Evolutionary conservation across 345 rosid genomes (phyloP).

Genomic region (Raphanus raphanistrum): DNA sequence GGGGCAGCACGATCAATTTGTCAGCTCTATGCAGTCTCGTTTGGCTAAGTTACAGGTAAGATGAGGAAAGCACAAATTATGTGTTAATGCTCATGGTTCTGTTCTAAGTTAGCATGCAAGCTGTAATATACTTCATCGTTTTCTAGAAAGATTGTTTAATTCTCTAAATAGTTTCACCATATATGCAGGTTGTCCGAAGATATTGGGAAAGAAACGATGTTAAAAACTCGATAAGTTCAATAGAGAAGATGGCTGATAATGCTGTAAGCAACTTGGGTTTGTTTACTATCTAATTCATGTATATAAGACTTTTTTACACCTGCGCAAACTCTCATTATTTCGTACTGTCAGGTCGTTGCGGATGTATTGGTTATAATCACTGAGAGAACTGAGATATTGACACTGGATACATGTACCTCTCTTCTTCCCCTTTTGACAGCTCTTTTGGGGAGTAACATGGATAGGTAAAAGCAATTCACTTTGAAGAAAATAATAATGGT

Average conservation of each 20-base stretch:
- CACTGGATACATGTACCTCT: constrained; percentile 77
- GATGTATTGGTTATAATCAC: constrained; percentile 67
- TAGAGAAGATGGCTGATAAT: constrained; percentile 96
- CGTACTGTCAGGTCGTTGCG: constrained; percentile 67
- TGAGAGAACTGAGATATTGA: constrained; percentile 68
- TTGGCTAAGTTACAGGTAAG: constrained; percentile 89
- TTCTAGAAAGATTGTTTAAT: neutral
- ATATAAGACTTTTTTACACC: neutral
- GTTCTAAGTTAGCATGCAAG: constrained; percentile 13
- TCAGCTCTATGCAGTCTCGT: constrained; percentile 92
- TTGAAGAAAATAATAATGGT: neutral
- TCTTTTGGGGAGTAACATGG: constrained; percentile 79
- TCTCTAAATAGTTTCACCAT: constrained; percentile 29
- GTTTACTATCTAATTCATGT: neutral
- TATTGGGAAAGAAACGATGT: constrained; percentile 88
- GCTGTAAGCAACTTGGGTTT: constrained; percentile 54
- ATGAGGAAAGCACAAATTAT: constrained; percentile 26
- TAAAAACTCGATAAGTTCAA: constrained; percentile 69
- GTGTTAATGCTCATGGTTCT: constrained; percentile 13
- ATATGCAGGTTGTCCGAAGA: constrained; percentile 71
- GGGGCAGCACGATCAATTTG: constrained; percentile 79
- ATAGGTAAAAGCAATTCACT: constrained; percentile 53
- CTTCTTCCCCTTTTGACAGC: constrained; percentile 77
- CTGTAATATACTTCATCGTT: neutral
- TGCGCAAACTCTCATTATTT: neutral